A percentile compares a stretch with the other conserved stretches of the same genome.
Evolutionary conservation across 371 early-diverging fungal genomes (phyloP).

Genomic region (Mucor mucedo): DNA sequence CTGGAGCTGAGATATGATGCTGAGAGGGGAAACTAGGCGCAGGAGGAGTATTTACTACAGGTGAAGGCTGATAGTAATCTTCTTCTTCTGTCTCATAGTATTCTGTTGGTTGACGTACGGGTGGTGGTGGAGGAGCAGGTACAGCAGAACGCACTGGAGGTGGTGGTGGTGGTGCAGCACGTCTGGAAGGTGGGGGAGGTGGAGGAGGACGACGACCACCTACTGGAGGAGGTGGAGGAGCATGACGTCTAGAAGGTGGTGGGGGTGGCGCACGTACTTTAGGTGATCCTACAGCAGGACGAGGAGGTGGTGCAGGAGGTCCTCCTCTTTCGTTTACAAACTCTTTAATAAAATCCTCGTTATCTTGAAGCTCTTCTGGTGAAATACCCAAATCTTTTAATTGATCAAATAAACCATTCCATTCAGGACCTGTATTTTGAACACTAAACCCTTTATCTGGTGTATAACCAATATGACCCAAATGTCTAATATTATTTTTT

Average conservation of each 20-base stretch:
- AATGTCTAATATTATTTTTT: constrained; percentile 52
- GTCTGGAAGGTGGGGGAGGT: constrained; percentile 36
- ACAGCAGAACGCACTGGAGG: constrained; percentile 5
- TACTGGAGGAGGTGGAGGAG: constrained; percentile 42
- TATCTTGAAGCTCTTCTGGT: constrained; percentile 46
- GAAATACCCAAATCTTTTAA: constrained; percentile 52
- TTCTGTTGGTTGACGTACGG: background rate
- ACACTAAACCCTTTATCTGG: constrained; percentile 84
- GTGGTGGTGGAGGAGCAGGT: constrained; percentile 6
- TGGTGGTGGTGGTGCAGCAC: constrained; percentile 15
- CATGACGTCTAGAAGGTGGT: constrained; percentile 38
- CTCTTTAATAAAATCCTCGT: constrained; percentile 53
- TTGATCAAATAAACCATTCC: constrained; percentile 70
- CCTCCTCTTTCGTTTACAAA: constrained; percentile 54
- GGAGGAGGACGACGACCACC: constrained; percentile 54
- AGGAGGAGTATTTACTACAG: constrained; percentile 4
- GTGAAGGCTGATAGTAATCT: background rate
- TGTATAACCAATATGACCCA: constrained; percentile 82
- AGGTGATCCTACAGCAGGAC: background rate
- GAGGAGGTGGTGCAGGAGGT: constrained; percentile 33
- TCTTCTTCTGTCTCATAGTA: background rate
- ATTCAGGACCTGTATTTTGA: constrained; percentile 82
- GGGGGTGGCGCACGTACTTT: constrained; percentile 35
- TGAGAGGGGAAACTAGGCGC: constrained; percentile 6
- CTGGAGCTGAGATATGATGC: constrained; percentile 5